phyloP scores from a whole-genome alignment of 2,329 filamentous ascomycete genomes.

The Verruconis gallopava region DNA sequence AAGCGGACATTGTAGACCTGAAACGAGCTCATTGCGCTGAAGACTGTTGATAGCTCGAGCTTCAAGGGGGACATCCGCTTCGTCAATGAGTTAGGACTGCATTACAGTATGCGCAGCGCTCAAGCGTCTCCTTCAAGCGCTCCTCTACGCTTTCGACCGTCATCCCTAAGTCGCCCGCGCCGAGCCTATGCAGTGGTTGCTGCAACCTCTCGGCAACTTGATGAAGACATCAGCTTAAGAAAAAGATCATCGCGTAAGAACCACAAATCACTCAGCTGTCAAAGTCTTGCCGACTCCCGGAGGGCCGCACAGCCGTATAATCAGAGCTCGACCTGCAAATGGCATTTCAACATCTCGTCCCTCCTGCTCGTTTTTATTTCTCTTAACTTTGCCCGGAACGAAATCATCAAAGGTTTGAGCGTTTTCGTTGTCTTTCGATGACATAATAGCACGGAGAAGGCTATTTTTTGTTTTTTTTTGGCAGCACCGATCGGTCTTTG shows the following conservation, averaged over 20 bases:
- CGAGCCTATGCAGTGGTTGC: slow-evolving; percentile 14
- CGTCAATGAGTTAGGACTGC: slow-evolving; percentile 44
- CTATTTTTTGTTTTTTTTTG: too few species aligned
- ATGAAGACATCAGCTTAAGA: not conserved
- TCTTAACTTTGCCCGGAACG: slow-evolving; percentile 8
- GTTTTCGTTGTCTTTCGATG: slow-evolving; percentile 2
- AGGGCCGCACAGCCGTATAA: slow-evolving; percentile 8
- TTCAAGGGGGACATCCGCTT: slow-evolving; percentile 49
- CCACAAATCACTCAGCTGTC: slow-evolving; percentile 12
- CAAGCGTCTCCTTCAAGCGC: slow-evolving; percentile 18
- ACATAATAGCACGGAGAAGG: slow-evolving; percentile 31
- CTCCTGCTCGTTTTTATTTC: not conserved
- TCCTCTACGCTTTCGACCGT: slow-evolving; percentile 6
- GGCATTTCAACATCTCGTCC: not conserved
- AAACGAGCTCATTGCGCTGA: slow-evolving; percentile 1
- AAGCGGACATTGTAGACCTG: not conserved
- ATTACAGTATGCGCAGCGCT: slow-evolving; percentile 36
- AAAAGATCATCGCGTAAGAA: not conserved
- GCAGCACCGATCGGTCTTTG: too few species aligned
- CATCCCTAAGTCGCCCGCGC: slow-evolving; percentile 34
- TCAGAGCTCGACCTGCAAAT: slow-evolving; percentile 6
- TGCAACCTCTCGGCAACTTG: slow-evolving; percentile 15
- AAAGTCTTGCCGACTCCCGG: slow-evolving; percentile 18
- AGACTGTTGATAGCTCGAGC: slow-evolving; percentile 22
- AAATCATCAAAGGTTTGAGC: slow-evolving; percentile 1